Evolutionary conservation across 768 basidiomycete species (phyloP), one percentile per base, ranked within the genome.

Genomic region (Royoungia palumana): DNA sequence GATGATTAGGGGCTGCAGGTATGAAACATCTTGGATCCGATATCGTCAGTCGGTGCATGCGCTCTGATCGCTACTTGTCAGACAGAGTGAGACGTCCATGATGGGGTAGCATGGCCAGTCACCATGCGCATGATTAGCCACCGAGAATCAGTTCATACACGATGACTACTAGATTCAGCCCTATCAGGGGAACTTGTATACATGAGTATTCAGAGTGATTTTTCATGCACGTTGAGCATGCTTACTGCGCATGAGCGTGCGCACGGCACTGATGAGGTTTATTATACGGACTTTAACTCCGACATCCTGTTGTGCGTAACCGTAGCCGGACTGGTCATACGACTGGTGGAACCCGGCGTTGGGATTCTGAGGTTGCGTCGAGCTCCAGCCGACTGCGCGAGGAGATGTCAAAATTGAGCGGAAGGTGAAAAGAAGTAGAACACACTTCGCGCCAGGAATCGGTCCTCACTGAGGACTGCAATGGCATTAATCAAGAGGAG

Each of bases 191-290:
- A 77, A 98, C 94, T 98, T 60, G 56, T 53, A 41, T 17, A 32
- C 36, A 57, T 68, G 61, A 62, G 46, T 47, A 41, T 24, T 41
- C 19, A 53, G 50, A 19, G 37, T 50, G 50, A 36, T 42, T 45
- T 47, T 52, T 21, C 9, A 39, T 41, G 51, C 56, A 52, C 47
- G 47, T 30, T 39, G 32, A 58, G 56, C 49, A 56, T 30, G 83
- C 94, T 75, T 67, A 99, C 95, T 93, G 69, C 95, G 83, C 90
- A 98, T 91, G 60, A 99, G 77, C 39, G 95, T 98, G 71, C 95
- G 78, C 51, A 97, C 93, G 32, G 95, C 95, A 59, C 88, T 82
- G 54, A 97, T 96, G 60, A 99, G 81, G 72, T 90, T 89, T 65
- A 98, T 82, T 51, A 97, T 68, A 61, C 90, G 81, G 53, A 81